Evolutionary conservation across 73 alveolate species (phyloP).

Genomic region (Durusdinium trenchii): DNA sequence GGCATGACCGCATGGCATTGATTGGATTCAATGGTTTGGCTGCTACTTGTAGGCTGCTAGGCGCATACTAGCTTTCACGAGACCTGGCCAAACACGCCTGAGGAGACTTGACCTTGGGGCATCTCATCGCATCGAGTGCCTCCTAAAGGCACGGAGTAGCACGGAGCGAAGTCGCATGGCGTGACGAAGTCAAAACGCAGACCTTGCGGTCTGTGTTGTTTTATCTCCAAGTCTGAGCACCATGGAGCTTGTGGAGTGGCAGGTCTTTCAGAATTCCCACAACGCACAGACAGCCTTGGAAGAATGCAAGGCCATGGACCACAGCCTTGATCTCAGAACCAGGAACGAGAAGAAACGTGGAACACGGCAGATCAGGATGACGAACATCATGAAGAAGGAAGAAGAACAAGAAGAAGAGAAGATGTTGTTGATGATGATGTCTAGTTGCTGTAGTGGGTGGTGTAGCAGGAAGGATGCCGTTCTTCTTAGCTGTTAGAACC

Average conservation of each 20-base stretch:
- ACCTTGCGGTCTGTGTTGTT: neutral
- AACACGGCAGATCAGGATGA: too few species aligned
- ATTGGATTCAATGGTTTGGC: too few species aligned
- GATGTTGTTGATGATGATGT: too few species aligned
- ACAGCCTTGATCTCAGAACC: conserved; percentile 30
- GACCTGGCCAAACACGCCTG: neutral
- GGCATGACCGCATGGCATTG: too few species aligned
- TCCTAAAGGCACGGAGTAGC: conserved; percentile 43
- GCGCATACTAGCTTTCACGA: neutral
- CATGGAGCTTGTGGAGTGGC: neutral
- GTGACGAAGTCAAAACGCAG: neutral
- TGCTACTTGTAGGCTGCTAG: neutral
- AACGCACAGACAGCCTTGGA: conserved; percentile 56
- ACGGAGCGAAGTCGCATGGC: neutral
- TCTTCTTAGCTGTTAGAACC: too few species aligned
- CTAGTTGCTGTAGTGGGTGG: too few species aligned
- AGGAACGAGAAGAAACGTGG: too few species aligned
- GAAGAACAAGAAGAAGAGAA: too few species aligned
- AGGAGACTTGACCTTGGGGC: conserved; percentile 65
- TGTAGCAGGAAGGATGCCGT: too few species aligned
- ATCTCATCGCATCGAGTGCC: conserved; percentile 90
- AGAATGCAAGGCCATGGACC: conserved; percentile 71
- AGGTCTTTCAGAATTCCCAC: conserved; percentile 54
- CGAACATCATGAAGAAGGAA: too few species aligned
- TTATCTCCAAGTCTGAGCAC: neutral